Base-by-base conservation (phyloP, 305 asterid genomes). In the Fraxinus paxiana region DNA sequence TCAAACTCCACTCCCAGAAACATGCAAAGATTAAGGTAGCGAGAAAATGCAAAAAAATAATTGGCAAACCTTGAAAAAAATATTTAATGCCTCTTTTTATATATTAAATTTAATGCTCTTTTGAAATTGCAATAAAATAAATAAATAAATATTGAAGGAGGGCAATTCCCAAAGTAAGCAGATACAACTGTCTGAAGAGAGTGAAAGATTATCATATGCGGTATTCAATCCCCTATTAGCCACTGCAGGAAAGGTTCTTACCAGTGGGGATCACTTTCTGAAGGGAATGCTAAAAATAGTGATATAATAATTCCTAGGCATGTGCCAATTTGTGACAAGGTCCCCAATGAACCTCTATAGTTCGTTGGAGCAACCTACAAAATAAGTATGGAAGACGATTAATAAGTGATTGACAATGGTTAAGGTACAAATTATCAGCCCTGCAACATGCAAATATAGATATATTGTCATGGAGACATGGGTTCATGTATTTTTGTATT, bases 241-340 rank as follows among this genome's bases (percentile, higher is more conserved):
- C 79, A 51, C 6, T 30, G 65, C 13, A 13, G 43, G 41, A 37
- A 63, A 75, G 79, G 83, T 46, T 67, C 89, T 83, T 83, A 92
- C 98, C 98, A 94, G 85, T 94, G 97, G 24, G 97, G 93, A 90
- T 92, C 92, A 75, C 80, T 90, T 86, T 94, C 97, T 48, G 97
- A 88, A 80, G 89, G 87, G 78, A 94, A 85, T n/a, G 88, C 98
- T 69, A 92, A 86, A 86, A 72, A 72, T 31, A 94, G 89, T 38
- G 98, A 91, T 30, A 82, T 83, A 80, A 92, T 90, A 77, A 94
- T 89, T 74, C 98, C 98, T 77, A 92, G 87, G 84, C 95, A 92
- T 28, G 98, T 94, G 56, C 98, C 97, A 67, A 94, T 90, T 88
- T 94, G 98, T 83, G 97, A 86, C 76, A 90, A 86, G 41, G 97